A percentile compares a stretch with the other conserved stretches of the same genome.
Evolutionary conservation across 2,329 filamentous ascomycete species (phyloP).

Genomic region (Talaromyces sp.): DNA sequence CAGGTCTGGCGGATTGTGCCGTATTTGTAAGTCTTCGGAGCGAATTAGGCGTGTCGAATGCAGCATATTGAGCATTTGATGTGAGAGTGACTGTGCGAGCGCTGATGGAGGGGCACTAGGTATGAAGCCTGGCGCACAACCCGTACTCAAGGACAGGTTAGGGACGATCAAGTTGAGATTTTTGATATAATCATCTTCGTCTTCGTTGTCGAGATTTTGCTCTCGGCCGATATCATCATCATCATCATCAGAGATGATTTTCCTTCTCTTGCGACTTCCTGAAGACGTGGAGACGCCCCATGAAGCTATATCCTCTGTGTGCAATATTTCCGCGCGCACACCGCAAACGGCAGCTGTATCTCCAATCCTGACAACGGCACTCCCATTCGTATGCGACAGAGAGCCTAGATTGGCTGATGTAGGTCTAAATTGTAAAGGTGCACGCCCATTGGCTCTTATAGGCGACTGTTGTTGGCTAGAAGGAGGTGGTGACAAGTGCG

Average conservation of each 20-base stretch:
- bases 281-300: conserved; percentile 41
- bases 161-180: conserved; percentile 73
- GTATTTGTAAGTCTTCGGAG: conserved; percentile 68
- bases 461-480: conserved; percentile 48
- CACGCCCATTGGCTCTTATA: conserved; percentile 76
- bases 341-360: conserved; percentile 95
- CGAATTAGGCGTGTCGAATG: conserved; percentile 66
- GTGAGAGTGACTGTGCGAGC: conserved; percentile 79
- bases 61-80: conserved; percentile 71
- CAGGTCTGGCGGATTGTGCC: conserved; percentile 52
- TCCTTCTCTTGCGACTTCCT: conserved; percentile 34
- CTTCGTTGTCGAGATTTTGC: conserved; percentile 38
- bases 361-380: conserved; percentile 79
- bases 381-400: conserved; percentile 84
- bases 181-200: conserved; percentile 46
- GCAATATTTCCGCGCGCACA: conserved; percentile 78
- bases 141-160: conserved; percentile 88
- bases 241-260: conserved; percentile 22
- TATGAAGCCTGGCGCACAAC: conserved; percentile 78
- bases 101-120: conserved; percentile 77
- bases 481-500: conserved; percentile 67
- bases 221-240: conserved; percentile 19
- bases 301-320: conserved; percentile 66
- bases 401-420: conserved; percentile 79
- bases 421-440: conserved; percentile 63